Base-by-base conservation (phyloP, 129 eudicot genomes). In the Tagetes erecta region DNA sequence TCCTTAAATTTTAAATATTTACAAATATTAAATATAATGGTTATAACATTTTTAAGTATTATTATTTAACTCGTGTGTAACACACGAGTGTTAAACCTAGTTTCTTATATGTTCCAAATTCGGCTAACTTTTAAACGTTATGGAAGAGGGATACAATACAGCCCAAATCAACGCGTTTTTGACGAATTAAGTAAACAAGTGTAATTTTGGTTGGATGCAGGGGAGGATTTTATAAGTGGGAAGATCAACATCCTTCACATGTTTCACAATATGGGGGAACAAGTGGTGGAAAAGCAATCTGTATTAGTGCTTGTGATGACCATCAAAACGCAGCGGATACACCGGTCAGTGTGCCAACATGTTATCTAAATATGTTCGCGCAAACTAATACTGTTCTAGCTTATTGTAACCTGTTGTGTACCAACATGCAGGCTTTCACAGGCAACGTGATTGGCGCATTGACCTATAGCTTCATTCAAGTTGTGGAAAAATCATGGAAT, bases 221-320 rank as follows among this genome's bases (percentile, higher is more conserved):
- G 69, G 64, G 81, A 63, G 96, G 93, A 76, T 44, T 80, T 14
- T 74, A 47, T 73, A 71, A 8, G 53, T 90, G 96, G 94, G 91
- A 87, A 66, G 85, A 85, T 66, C 89, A 90, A 20, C 71, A 80
- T 5, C 71, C 79, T 10, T 69, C 86, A 62, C 76, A 76, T 63
- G 83, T 67, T 2, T 65, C 83, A 11, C 81, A 78, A 35, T 90
- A 85, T 38, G 82, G 79, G 66, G 92, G 90, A 47, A 83, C 96
- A 27, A 57, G 76, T n/a, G 96, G 94, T 3, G 96, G 96, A 59
- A 71, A 41, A 27, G 94, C 96, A 33, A 73, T 87, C 74, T 87
- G 82, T 64, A 79, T 90, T 72, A 85, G 96, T 42, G 91, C 91
- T 10, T 90, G 91, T 67, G 89, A 86, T 37, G 94, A 90, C 78